phyloP scores from a whole-genome alignment of 164 flowering plant genomes.

The Umbilicus rupestris region DNA sequence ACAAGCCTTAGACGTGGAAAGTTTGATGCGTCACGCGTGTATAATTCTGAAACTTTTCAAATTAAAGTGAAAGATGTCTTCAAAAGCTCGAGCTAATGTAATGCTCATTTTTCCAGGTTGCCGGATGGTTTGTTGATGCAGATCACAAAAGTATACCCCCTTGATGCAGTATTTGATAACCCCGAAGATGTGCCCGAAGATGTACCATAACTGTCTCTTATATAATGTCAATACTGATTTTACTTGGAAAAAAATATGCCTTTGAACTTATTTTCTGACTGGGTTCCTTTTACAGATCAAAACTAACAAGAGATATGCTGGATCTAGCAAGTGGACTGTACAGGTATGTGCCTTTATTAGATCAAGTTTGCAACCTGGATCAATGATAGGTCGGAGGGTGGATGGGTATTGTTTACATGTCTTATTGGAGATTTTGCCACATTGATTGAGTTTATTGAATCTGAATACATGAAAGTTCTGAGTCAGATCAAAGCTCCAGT shows the following conservation, averaged over 20 bases:
- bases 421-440: too few species aligned
- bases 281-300: constrained; percentile 48
- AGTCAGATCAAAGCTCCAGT: too few species aligned
- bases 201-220: constrained; percentile 27
- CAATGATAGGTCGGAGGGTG: background rate
- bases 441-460: too few species aligned
- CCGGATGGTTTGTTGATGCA: constrained; percentile 96
- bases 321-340: constrained; percentile 86
- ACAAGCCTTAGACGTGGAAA: constrained; percentile 88
- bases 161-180: constrained; percentile 87
- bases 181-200: constrained; percentile 96
- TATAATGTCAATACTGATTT: background rate
- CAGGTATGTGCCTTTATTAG: constrained; percentile 31
- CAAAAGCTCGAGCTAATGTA: constrained; percentile 3
- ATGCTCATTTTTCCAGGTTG: constrained; percentile 34
- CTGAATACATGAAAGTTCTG: too few species aligned
- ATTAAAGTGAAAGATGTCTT: background rate
- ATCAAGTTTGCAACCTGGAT: background rate
- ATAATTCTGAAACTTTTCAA: constrained; percentile 19
- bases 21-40: constrained; percentile 88
- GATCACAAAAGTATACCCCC: constrained; percentile 72
- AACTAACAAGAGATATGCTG: constrained; percentile 91
- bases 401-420: too few species aligned
- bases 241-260: too few species aligned
- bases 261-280: background rate